A percentile compares a stretch with the other conserved stretches of the same genome.
These are phyloP conservation scores for Avena eriantha DNA, from an alignment of 176 grass and related monocot species.

Conservation along the genomic window DNA sequence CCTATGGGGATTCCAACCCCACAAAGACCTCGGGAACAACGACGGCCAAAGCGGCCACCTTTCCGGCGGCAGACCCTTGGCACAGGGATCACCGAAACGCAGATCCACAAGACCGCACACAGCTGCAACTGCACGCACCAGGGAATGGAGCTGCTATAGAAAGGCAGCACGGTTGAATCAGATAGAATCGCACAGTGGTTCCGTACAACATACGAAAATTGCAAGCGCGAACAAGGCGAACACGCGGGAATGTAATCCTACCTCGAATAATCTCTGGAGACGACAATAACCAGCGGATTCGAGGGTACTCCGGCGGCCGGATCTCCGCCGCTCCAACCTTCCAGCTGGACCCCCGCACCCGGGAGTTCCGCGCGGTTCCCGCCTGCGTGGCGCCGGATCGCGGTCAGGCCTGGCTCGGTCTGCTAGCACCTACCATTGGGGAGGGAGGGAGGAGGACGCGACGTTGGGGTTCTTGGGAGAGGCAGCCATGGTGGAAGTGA, in stretches of 20 bases:
- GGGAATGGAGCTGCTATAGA: neutral
- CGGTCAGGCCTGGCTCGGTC: neutral
- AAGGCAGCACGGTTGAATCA: neutral
- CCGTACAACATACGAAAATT: neutral
- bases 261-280: neutral
- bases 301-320: neutral
- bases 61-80: neutral
- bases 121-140: neutral
- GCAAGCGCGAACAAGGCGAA: neutral
- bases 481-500: constrained; percentile 10
- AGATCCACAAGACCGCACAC: constrained; percentile 15
- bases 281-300: neutral
- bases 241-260: neutral
- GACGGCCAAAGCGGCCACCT: neutral
- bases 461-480: constrained; percentile 19
- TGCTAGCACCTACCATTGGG: constrained; percentile 7
- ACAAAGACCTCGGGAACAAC: neutral
- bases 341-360: neutral
- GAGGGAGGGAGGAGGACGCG: neutral
- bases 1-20: constrained; percentile 23
- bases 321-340: constrained; percentile 11
- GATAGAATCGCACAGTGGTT: neutral
- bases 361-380: neutral
- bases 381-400: constrained; percentile 7
- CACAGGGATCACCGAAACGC: neutral